These are phyloP conservation scores for Asterophora lycoperdoides DNA, from an alignment of 768 basidiomycete species.

Conservation along the genomic window DNA sequence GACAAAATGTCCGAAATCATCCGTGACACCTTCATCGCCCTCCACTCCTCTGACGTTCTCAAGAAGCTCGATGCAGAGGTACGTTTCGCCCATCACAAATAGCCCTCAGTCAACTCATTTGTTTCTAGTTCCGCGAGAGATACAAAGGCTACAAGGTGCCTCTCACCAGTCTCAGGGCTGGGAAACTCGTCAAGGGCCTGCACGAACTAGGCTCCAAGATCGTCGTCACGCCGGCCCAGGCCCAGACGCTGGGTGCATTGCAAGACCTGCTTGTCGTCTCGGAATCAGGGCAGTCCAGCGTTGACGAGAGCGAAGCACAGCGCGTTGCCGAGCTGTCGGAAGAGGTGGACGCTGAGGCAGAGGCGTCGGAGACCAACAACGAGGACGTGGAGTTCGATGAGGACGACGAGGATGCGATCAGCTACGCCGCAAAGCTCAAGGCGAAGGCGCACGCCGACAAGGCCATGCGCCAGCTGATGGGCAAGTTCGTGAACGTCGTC, in stretches of 20 bases:
- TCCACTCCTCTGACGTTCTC: slow-evolving; percentile 87
- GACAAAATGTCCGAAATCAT: slow-evolving; percentile 88
- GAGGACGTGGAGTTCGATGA: slow-evolving; percentile 22
- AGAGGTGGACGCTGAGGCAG: slow-evolving; percentile 14
- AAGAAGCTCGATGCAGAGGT: slow-evolving; percentile 71
- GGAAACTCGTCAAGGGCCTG: slow-evolving; percentile 37
- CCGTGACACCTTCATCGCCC: slow-evolving; percentile 87
- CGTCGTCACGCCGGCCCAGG: slow-evolving; percentile 37
- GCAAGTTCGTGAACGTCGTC: slow-evolving; percentile 69
- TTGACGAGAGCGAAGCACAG: slow-evolving; percentile 27
- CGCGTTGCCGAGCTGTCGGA: slow-evolving; percentile 6
- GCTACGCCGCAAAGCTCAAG: slow-evolving; percentile 12
- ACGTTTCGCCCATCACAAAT: background rate
- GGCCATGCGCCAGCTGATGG: slow-evolving; percentile 26
- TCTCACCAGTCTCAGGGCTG: slow-evolving; percentile 39
- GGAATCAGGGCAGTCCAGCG: slow-evolving; percentile 27
- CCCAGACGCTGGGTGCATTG: slow-evolving; percentile 27
- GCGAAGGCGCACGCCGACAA: slow-evolving; percentile 23
- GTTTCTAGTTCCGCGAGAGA: slow-evolving; percentile 61
- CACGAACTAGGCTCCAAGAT: slow-evolving; percentile 42
- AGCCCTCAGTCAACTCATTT: slow-evolving; percentile 1
- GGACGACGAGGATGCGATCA: slow-evolving; percentile 17
- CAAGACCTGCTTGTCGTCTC: slow-evolving; percentile 33
- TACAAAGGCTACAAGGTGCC: slow-evolving; percentile 74
- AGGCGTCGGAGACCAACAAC: slow-evolving; percentile 14